These are phyloP conservation scores for Penicillium sp. DNA, from an alignment of 2,329 filamentous ascomycete genomes.

Conservation along the genomic window DNA sequence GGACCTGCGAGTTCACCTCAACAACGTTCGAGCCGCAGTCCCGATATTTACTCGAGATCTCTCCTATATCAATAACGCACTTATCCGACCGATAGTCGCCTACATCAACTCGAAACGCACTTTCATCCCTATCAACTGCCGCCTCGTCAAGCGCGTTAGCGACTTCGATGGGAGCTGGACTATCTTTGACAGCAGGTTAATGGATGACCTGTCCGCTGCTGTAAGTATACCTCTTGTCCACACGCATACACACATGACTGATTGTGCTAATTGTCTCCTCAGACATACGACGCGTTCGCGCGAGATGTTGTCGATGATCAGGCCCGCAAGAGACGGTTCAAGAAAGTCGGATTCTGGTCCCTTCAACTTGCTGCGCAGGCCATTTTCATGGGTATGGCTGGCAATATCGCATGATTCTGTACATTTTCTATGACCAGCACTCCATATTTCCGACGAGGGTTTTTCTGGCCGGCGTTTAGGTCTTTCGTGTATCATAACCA, in stretches of 20 bases:
- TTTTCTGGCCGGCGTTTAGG: slow-evolving; percentile 44
- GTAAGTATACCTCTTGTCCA: slow-evolving; percentile 35
- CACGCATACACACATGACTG: neutral
- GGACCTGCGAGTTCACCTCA: slow-evolving; percentile 90
- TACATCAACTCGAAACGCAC: slow-evolving; percentile 96
- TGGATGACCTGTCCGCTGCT: slow-evolving; percentile 89
- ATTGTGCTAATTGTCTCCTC: slow-evolving; percentile 7
- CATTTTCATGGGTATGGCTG: slow-evolving; percentile 89
- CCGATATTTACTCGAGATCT: slow-evolving; percentile 88
- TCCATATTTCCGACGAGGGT: slow-evolving; percentile 1
- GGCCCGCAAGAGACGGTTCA: slow-evolving; percentile 77
- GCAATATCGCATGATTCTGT: slow-evolving; percentile 58
- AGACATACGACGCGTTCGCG: slow-evolving; percentile 90
- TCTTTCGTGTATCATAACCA: slow-evolving; percentile 43
- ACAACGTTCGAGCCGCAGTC: slow-evolving; percentile 87
- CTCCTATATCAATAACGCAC: slow-evolving; percentile 91
- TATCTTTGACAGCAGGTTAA: slow-evolving; percentile 83
- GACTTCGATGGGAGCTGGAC: slow-evolving; percentile 98
- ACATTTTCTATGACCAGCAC: slow-evolving; percentile 8
- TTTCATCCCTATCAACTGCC: slow-evolving; percentile 91
- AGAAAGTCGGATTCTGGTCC: slow-evolving; percentile 96
- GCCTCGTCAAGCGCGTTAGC: slow-evolving; percentile 79
- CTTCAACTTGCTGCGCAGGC: slow-evolving; percentile 88
- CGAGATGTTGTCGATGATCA: slow-evolving; percentile 86
- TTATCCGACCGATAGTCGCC: slow-evolving; percentile 91